Evolutionary conservation across 306 rosid species (phyloP).

Genomic region (Benincasa hispida): DNA sequence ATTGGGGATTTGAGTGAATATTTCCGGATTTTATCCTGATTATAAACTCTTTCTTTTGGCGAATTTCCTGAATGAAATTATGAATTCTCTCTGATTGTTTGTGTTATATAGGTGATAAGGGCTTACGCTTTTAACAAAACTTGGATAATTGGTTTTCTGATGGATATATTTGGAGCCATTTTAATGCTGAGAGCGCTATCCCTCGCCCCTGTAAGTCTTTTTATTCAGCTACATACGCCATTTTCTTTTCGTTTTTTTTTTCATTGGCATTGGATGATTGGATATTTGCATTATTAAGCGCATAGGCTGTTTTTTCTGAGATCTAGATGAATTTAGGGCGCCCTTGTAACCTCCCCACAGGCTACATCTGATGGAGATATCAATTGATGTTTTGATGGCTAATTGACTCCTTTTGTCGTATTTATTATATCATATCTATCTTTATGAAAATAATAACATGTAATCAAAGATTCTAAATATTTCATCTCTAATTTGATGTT

Average conservation of each 20-base stretch:
- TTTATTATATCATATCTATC: not conserved
- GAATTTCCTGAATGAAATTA: not conserved
- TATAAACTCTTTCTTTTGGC: not conserved
- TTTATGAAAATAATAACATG: not conserved
- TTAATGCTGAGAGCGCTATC: constrained; percentile 88
- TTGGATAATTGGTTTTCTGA: constrained; percentile 74
- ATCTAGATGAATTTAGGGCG: not conserved
- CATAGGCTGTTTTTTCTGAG: not conserved
- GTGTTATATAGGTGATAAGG: constrained; percentile 57
- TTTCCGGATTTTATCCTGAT: too few species aligned
- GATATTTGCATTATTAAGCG: not conserved
- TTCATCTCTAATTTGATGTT: not conserved
- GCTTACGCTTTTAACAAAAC: constrained; percentile 75
- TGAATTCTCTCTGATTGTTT: not conserved
- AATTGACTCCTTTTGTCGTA: not conserved
- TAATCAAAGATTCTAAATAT: not conserved
- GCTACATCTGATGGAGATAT: not conserved
- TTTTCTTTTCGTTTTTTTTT: not conserved
- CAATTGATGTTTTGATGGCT: not conserved
- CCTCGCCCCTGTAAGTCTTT: constrained; percentile 80
- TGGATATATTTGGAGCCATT: constrained; percentile 89
- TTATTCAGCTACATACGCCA: not conserved
- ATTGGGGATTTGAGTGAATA: not conserved
- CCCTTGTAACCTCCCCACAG: not conserved
- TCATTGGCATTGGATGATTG: not conserved